Base-by-base conservation (phyloP, 768 basidiomycete genomes). In the Hygrophoropsis aurantiaca region DNA sequence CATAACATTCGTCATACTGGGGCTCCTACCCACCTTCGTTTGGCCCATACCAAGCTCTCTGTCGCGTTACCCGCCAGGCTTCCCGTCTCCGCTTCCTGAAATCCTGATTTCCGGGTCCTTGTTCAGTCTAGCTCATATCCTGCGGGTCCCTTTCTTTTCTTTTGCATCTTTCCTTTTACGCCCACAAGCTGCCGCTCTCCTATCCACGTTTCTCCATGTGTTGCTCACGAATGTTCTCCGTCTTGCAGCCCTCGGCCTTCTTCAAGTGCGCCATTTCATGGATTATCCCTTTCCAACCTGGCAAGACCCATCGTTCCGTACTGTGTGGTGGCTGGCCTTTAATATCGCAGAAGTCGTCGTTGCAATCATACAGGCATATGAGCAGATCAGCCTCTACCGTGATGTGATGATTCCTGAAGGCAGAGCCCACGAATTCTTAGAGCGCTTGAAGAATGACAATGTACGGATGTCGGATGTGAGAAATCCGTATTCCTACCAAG, bases 311-410 rank as follows among this genome's bases (percentile, higher is more conserved):
- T 77, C 80, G 3, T 92, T 92, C 68, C 61, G 66, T 18, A 74
- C 79, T 24, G 79, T 86, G 3, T 90, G 89, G 87, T 88, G 84
- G 83, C 67, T 88, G 30, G 84, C 85, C 2, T 70, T 91, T 2
- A 84, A 86, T 11, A 65, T 77, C 6, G 84, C 81, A 4, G 90
- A 89, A 53, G 83, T 83, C 4, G 52, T 77, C 18, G 80, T 81
- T 1, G 79, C 81, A 4, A 73, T 90, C 42, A 68, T 70, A 44
- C 89, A 90, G 60, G 87, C 86, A 8, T 92, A 88, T 58, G 77
- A 78, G 40, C 78, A 80, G 23, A 74, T 91, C 34, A 66, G 71
- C 11, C 67, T 86, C 7, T 92, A 91, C 63, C 73, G 77, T 39
- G 84, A 85, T 58, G 83, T 85, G 0, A 77, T 89, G 54, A 79